A percentile compares a stretch with the other conserved stretches of the same genome.
Conservation (phyloP, 768 basidiomycete genomes). For the Rhizopogon salebrosus region DNA sequence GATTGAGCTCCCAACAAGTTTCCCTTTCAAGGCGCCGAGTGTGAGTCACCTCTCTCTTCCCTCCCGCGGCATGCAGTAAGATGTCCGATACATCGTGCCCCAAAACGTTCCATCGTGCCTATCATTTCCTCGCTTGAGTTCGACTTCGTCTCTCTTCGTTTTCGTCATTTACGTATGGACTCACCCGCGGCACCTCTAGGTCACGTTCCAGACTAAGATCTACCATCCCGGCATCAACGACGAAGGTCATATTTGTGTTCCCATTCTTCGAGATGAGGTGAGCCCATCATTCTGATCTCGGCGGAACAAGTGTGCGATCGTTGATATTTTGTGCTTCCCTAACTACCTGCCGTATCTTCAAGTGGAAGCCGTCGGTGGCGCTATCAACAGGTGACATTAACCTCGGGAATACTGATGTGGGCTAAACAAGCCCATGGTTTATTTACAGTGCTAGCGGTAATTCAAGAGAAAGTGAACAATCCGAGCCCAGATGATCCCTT, state of each 20-base stretch:
- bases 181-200: constrained; percentile 35
- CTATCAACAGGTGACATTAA: constrained; percentile 53
- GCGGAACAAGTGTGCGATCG: neutral
- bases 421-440: neutral
- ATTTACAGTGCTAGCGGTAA: constrained; percentile 58
- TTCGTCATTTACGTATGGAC: constrained; percentile 15
- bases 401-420: neutral
- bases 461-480: constrained; percentile 85
- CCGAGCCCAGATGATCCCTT: constrained; percentile 87
- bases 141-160: neutral
- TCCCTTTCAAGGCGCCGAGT: constrained; percentile 82
- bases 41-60: constrained; percentile 33
- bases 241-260: constrained; percentile 81
- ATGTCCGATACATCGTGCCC: constrained; percentile 7
- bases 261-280: constrained; percentile 80
- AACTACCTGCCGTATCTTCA: constrained; percentile 6
- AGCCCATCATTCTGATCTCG: constrained; percentile 16
- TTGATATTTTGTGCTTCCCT: constrained; percentile 6
- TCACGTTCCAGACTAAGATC: constrained; percentile 80
- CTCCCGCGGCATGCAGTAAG: neutral
- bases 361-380: constrained; percentile 87
- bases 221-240: constrained; percentile 92
- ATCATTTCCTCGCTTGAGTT: constrained; percentile 1
- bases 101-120: constrained; percentile 13
- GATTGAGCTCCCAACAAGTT: constrained; percentile 68